Base-by-base conservation (phyloP, 2,329 filamentous ascomycete species). In the Albifimbria verrucaria region DNA sequence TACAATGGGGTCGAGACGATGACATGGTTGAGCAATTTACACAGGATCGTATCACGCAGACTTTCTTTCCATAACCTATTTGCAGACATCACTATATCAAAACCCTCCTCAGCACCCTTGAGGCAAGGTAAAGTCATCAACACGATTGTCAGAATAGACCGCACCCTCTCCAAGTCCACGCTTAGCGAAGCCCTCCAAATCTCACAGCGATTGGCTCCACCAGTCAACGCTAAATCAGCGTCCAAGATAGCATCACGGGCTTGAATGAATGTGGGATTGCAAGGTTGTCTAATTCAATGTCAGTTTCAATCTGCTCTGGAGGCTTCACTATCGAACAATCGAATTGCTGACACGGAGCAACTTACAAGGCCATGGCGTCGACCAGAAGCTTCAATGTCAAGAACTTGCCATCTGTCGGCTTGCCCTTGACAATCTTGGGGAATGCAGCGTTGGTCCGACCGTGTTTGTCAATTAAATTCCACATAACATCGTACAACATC, bases 171-270 rank as follows among this genome's bases (percentile, higher is more conserved):
- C 77, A 17, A 80, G 64, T 4, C 77, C 77, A 21, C 77, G 66
- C 71, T 79, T 79, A 15, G 77, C 77, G 56, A 80, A 80, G 2
- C 68, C 77, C 59, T 75, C 77, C 77, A 80, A 60, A 80, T 69
- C 59, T 72, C 70, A 54, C 77, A 80, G 20, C 56, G 55, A 59
- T 80, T 79, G 45, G 66, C 63, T 3, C 76, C 77, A 9, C 71
- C 73, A 3, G 77, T 80, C n/a, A 80, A 63, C 2, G 71, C 72
- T 57, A 63, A 60, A 59, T 80, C 77, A 0, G 77, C 76, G 52
- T 80, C 77, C 15, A 80, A 53, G 59, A 80, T 78, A 17, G 76
- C 76, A 55, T 79, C 73, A 42, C 77, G 68, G 7, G 74, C 76
- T 50, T 72, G 68, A 10, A 79, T 59, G 53, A 79, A 77, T 52